Conservation (phyloP, 2,329 filamentous ascomycete species). For the Coniochaeta sp. region DNA sequence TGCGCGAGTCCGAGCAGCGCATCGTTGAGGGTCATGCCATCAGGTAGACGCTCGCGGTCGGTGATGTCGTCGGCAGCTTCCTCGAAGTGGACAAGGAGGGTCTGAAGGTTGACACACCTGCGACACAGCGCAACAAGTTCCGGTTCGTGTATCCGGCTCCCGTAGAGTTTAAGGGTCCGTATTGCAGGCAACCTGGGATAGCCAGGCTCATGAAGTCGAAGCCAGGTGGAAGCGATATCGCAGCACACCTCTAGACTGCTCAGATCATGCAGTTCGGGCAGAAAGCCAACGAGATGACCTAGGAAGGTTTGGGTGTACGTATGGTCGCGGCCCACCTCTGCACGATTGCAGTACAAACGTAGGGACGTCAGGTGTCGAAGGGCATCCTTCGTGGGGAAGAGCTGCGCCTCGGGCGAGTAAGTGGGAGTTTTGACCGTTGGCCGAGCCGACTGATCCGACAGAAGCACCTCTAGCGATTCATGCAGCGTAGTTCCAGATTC, state of each 20-base stretch:
- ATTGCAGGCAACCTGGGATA: constrained; percentile 14
- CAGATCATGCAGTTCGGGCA: constrained; percentile 10
- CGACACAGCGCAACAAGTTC: constrained; percentile 14
- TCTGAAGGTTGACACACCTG: constrained; percentile 15
- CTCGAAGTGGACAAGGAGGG: constrained; percentile 19
- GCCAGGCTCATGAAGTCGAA: neutral
- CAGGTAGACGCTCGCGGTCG: constrained; percentile 15
- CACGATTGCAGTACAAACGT: constrained; percentile 19
- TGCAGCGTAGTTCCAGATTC: constrained; percentile 2
- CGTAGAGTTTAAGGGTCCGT: constrained; percentile 16
- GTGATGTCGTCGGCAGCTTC: constrained; percentile 12
- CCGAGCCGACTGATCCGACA: constrained; percentile 2
- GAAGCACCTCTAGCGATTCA: neutral
- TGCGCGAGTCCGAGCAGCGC: constrained; percentile 12
- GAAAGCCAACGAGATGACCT: constrained; percentile 11
- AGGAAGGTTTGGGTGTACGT: constrained; percentile 13
- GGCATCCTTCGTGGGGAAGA: constrained; percentile 7
- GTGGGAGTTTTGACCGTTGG: neutral
- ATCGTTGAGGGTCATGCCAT: constrained; percentile 16
- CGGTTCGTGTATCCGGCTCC: constrained; percentile 18
- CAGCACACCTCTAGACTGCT: constrained; percentile 17
- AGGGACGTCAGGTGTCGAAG: constrained; percentile 12
- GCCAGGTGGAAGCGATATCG: constrained; percentile 6
- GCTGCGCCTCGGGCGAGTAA: constrained; percentile 3
- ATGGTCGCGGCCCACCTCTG: constrained; percentile 9